These are phyloP conservation scores for Talaromyces liani DNA, from an alignment of 495 filamentous ascomycete genomes.

Conservation along the genomic window DNA sequence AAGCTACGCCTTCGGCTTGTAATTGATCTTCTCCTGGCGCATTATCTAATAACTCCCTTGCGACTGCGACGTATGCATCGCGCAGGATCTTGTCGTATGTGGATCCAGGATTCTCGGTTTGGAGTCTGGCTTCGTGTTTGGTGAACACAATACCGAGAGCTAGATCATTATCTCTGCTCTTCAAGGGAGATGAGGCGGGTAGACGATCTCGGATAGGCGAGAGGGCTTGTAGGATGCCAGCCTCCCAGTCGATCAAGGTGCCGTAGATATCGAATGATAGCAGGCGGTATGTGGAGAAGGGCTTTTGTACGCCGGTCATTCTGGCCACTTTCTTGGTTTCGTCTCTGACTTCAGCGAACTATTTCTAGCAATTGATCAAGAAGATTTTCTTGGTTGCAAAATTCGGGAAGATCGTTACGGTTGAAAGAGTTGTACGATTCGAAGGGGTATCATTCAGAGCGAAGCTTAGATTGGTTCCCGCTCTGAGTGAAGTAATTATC, in stretches of 20 bases:
- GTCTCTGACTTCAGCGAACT: no score
- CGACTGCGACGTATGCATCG: slow-evolving; percentile 40
- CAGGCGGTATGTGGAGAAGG: slow-evolving; percentile 20
- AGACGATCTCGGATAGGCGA: slow-evolving; percentile 28
- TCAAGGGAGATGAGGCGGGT: slow-evolving; percentile 32
- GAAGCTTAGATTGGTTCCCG: no score
- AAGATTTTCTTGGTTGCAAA: no score
- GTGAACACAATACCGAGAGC: slow-evolving; percentile 24
- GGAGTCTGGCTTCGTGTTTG: slow-evolving; percentile 35
- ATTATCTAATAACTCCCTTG: slow-evolving; percentile 23
- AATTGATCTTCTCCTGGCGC: slow-evolving; percentile 19
- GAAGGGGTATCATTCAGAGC: no score
- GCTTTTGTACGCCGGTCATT: slow-evolving; percentile 2
- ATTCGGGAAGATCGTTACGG: no score
- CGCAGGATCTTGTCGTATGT: slow-evolving; percentile 52
- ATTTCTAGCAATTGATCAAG: no score
- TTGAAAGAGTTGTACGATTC: no score
- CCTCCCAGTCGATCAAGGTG: slow-evolving; percentile 75
- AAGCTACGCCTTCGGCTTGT: slow-evolving; percentile 22
- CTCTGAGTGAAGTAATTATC: no score
- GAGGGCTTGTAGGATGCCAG: slow-evolving; percentile 30
- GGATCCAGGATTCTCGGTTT: slow-evolving; percentile 41
- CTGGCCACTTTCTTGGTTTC: not conserved
- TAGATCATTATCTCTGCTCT: slow-evolving; percentile 18
- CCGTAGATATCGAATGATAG: slow-evolving; percentile 78